Base-by-base conservation (phyloP, 2,329 filamentous ascomycete species). In the Hypoxylon sp. region DNA sequence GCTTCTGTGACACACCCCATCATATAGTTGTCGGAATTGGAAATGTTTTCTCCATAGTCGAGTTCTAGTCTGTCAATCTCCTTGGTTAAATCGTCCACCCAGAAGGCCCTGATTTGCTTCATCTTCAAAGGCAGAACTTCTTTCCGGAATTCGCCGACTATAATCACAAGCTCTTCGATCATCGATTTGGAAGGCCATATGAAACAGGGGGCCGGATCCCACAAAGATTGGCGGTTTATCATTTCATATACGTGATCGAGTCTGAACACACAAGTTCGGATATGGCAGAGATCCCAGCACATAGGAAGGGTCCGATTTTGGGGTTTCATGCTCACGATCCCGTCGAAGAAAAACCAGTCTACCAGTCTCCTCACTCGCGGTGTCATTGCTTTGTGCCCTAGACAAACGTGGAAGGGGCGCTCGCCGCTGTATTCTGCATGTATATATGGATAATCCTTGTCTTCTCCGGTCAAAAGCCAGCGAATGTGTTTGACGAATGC, bases 271-370 rank as follows among this genome's bases (percentile, higher is more conserved):
- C 52, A 62, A 7, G 24, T 46, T 27, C 50, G 52, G 3, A 62
- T 44, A 0, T 29, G 10, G 3, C 31, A 13, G 5, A 64, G 5
- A 7, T 31, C 7, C 1, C 1, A 6, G 2, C 27, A 47, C 15
- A 46, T 48, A 8, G 8, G 6, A 48, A 31, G 42, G 3, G 2
- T 2, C 0, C 8, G 7, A 3, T 11, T n/a, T 2, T 13, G 3
- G 15, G 27, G 15, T 2, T 17, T 15, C n/a, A 21, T 48, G 1
- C 37, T 11, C 6, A 31, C 19, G 3, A 10, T 32, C n/a, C 52
- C 32, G 6, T 68, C 65, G 31, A 65, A 62, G 50, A 70, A 56
- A 2, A 70, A 65, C 67, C 67, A 70, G 21, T 68, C 67, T 21
- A 52, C 2, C 1, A 21, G 10, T 31, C 29, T 53, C 6, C 39